Evolutionary conservation across 805 yeast species (phyloP).

Genomic region (Zygoascus ofunaensis): DNA sequence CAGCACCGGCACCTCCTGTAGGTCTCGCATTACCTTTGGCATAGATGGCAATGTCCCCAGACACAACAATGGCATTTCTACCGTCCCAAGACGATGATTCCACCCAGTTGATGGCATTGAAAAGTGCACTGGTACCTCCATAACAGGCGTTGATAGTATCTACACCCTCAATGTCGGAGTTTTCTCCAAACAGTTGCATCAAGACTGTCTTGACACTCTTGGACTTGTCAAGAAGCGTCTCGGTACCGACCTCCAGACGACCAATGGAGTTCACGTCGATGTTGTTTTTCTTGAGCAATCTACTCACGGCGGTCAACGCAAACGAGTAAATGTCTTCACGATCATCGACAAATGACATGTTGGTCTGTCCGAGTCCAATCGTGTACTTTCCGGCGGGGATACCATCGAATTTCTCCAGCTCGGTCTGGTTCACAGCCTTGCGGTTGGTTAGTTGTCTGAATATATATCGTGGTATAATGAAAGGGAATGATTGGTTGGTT

Average conservation of each 20-base stretch:
- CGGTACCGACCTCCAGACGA: conserved; percentile 96
- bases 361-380: conserved; percentile 96
- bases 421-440: conserved; percentile 71
- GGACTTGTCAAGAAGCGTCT: conserved; percentile 91
- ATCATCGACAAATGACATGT: conserved; percentile 95
- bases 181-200: conserved; percentile 86
- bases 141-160: conserved; percentile 97
- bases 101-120: conserved; percentile 91
- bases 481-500: no score
- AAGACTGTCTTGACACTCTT: conserved; percentile 92
- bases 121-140: conserved; percentile 94
- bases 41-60: conserved; percentile 97
- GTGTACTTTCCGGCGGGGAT: conserved; percentile 94
- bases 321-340: conserved; percentile 95
- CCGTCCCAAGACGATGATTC: conserved; percentile 98
- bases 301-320: conserved; percentile 77
- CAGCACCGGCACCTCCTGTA: conserved; percentile 98
- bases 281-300: conserved; percentile 68
- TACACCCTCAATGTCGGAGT: conserved; percentile 88
- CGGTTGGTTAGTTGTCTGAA: no score
- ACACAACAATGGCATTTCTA: conserved; percentile 90
- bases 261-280: conserved; percentile 78
- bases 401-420: conserved; percentile 73
- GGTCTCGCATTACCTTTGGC: conserved; percentile 98
- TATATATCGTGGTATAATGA: no score